These are phyloP conservation scores for Rubia balearica DNA, from an alignment of 305 asterid species.

Conservation along the genomic window DNA sequence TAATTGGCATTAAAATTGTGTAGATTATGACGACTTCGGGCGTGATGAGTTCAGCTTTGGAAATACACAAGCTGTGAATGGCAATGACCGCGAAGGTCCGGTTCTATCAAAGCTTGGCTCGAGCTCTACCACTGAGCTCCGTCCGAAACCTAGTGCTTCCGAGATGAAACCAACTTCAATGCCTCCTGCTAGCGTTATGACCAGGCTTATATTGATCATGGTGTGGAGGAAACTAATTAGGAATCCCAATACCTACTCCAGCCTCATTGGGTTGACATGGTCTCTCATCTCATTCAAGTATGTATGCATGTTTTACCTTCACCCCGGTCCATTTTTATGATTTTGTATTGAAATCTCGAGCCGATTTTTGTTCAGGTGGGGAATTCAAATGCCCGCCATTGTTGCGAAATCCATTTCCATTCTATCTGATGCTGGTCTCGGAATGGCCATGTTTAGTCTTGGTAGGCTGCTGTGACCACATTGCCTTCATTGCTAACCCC, in stretches of 20 bases:
- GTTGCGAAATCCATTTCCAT: constrained; percentile 73
- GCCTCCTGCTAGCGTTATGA: constrained; percentile 95
- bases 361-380: constrained; percentile 45
- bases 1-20: background rate
- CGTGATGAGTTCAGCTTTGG: constrained; percentile 81
- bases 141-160: constrained; percentile 43
- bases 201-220: constrained; percentile 82
- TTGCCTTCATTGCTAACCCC: background rate
- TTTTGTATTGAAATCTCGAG: background rate
- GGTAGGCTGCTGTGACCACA: constrained; percentile 31
- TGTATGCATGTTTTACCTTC: constrained; percentile 25
- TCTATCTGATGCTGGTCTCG: constrained; percentile 88
- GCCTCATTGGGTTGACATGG: constrained; percentile 80
- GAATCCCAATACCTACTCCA: constrained; percentile 86
- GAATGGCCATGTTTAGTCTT: constrained; percentile 98
- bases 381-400: constrained; percentile 75
- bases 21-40: constrained; percentile 85
- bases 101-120: constrained; percentile 79
- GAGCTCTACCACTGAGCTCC: constrained; percentile 80
- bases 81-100: constrained; percentile 59
- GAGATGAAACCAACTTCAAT: constrained; percentile 48
- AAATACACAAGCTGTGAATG: constrained; percentile 48
- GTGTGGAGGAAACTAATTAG: constrained; percentile 90
- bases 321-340: background rate
- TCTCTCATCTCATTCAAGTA: constrained; percentile 80